A percentile compares a stretch with the other conserved stretches of the same genome.
phyloP scores from a whole-genome alignment of 1,284 basidiomycete species.

The Pseudozyma sp. region DNA sequence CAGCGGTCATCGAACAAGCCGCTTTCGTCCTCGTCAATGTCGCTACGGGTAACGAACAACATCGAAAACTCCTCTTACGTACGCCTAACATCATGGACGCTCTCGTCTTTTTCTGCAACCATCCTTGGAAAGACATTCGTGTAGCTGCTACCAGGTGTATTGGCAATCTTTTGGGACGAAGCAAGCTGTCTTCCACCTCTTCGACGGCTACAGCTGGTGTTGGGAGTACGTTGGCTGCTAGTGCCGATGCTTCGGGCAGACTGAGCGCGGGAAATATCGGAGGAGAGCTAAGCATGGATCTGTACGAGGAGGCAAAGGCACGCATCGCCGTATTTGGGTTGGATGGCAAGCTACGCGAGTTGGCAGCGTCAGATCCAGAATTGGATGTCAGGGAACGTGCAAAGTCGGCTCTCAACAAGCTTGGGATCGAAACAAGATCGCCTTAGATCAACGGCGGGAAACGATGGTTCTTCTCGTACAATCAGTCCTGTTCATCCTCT shows the following conservation, averaged over 20 bases:
- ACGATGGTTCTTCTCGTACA: neutral
- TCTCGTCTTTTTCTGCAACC: slow-evolving; percentile 52
- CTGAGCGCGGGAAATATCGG: neutral
- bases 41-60: slow-evolving; percentile 55
- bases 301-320: slow-evolving; percentile 30
- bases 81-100: slow-evolving; percentile 60
- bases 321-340: slow-evolving; percentile 34
- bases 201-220: too few relatives aligned
- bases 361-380: slow-evolving; percentile 38
- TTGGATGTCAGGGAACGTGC: slow-evolving; percentile 51
- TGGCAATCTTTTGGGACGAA: slow-evolving; percentile 31
- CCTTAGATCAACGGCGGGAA: neutral
- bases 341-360: slow-evolving; percentile 31
- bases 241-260: neutral
- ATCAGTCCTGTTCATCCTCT: neutral
- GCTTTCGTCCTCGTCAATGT: slow-evolving; percentile 62
- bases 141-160: slow-evolving; percentile 44
- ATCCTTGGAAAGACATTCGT: slow-evolving; percentile 44
- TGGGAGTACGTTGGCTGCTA: slow-evolving; percentile 4
- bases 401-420: slow-evolving; percentile 31
- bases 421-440: slow-evolving; percentile 20
- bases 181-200: slow-evolving; percentile 3
- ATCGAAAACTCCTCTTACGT: slow-evolving; percentile 40
- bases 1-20: slow-evolving; percentile 56
- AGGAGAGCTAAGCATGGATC: slow-evolving; percentile 8